Evolutionary conservation across 2,329 filamentous ascomycete genomes (phyloP), one percentile per base, ranked within the genome.

Genomic region (Escovopsis sp.): DNA sequence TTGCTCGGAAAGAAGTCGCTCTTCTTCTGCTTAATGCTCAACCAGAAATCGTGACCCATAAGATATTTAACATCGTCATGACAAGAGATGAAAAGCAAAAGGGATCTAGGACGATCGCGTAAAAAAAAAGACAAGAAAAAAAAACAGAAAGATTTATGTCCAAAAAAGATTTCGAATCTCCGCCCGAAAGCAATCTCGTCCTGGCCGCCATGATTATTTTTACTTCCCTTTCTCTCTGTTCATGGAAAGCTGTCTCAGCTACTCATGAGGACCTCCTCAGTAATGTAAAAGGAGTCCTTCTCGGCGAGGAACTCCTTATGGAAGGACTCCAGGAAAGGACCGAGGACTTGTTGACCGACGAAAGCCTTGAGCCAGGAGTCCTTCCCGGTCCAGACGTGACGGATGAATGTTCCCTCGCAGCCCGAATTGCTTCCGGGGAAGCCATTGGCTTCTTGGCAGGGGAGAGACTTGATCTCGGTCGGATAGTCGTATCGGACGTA

Each of bases 351-450:
- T 33, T 60, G 49, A 19, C 55, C 59, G 6, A 66, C 59, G 41
- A 59, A 59, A 6, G 59, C 48, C 54, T 64, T 65, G 49, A 66
- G 61, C 47, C 59, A 54, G 37, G 55, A 50, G 39, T 56, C 47
- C 53, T 68, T 68, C 47, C 60, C 58, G 1, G 59, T 64, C 65
- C 65, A 68, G 45, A 66, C 49, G 48, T 68, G 65, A 47, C 63
- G 60, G 45, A 68, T 59, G 43, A 68, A 63, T 35, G 54, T 56
- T 33, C 65, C 65, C 9, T 59, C 48, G 44, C 65, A 68, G 15
- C 57, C 60, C 7, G 56, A 55, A 19, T 53, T 48, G 41, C 57
- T 60, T 51, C 65, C 55, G 28, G 62, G 61, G 48, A 59, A 66
- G 19, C 65, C 65, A 51, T 68, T 68, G 48, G 64, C 65, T 43